phyloP scores from a whole-genome alignment of 2,329 filamentous ascomycete species.

The Pleurostoma richardsiae region DNA sequence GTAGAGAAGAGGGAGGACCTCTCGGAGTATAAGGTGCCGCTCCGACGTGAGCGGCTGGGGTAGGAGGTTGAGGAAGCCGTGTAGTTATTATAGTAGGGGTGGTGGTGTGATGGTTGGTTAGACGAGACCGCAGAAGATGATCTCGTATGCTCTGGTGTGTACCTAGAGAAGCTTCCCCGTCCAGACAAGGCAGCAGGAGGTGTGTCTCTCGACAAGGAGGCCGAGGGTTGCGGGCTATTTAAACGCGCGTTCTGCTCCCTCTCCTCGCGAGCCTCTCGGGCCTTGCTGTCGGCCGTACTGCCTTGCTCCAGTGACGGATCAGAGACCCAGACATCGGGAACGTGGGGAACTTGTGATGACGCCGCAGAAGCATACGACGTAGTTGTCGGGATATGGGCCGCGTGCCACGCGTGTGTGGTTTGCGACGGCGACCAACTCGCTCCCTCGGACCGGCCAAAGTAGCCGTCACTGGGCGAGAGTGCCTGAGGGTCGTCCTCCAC shows the following conservation, averaged over 20 bases:
- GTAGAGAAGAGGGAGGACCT: constrained; percentile 13
- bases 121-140: neutral
- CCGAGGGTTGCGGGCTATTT: neutral
- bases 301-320: constrained; percentile 38
- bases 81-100: constrained; percentile 1
- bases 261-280: constrained; percentile 37
- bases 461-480: constrained; percentile 47
- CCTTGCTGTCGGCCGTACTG: constrained; percentile 32
- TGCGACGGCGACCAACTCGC: neutral
- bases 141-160: neutral
- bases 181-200: neutral
- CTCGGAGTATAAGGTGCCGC: constrained; percentile 25
- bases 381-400: neutral
- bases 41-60: constrained; percentile 11
- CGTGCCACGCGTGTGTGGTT: neutral
- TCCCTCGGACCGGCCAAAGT: constrained; percentile 32
- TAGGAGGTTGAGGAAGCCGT: constrained; percentile 12
- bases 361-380: constrained; percentile 5
- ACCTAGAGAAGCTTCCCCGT: neutral
- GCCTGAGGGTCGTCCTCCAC: constrained; percentile 17
- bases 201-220: neutral
- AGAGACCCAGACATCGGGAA: constrained; percentile 43
- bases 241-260: constrained; percentile 12
- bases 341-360: constrained; percentile 31
- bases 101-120: neutral